Evolutionary conservation across 495 filamentous ascomycete genomes (phyloP).

Genomic region (Zalerion maritima): DNA sequence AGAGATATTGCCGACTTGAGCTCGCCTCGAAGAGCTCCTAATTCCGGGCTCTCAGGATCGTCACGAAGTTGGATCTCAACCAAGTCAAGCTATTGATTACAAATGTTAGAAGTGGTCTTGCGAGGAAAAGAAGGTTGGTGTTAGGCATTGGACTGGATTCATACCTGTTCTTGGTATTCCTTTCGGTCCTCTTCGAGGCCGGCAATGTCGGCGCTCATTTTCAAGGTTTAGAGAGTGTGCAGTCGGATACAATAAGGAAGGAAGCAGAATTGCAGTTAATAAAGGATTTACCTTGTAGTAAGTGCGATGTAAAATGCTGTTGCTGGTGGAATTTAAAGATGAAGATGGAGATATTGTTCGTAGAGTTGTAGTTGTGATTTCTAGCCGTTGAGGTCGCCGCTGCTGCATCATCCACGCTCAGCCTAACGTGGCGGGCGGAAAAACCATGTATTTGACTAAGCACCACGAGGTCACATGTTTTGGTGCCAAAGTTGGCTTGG

Average conservation of each 20-base stretch:
- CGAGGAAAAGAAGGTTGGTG: background rate
- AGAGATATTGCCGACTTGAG: slow-evolving; percentile 72
- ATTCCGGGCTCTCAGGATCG: slow-evolving; percentile 71
- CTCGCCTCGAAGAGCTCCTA: slow-evolving; percentile 64
- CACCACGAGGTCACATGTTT: no score
- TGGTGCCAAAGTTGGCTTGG: no score
- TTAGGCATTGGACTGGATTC: slow-evolving; percentile 3
- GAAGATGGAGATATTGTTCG: no score
- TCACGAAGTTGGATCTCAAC: slow-evolving; percentile 61
- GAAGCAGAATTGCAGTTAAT: background rate
- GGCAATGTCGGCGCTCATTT: slow-evolving; percentile 44
- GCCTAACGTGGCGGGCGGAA: no score
- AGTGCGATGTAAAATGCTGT: no score
- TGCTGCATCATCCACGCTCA: no score
- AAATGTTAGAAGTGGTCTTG: slow-evolving; percentile 7
- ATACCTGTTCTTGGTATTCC: slow-evolving; percentile 71
- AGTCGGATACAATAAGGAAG: background rate
- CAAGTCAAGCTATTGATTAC: slow-evolving; percentile 62
- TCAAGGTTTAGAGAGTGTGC: no score
- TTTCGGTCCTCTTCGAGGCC: slow-evolving; percentile 61
- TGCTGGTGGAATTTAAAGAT: no score
- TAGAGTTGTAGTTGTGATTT: no score
- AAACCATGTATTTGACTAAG: no score
- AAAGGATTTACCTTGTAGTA: no score
- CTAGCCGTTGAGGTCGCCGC: no score